Evolutionary conservation across 2,329 filamentous ascomycete genomes (phyloP).

Genomic region (Bipolaris bicolor): DNA sequence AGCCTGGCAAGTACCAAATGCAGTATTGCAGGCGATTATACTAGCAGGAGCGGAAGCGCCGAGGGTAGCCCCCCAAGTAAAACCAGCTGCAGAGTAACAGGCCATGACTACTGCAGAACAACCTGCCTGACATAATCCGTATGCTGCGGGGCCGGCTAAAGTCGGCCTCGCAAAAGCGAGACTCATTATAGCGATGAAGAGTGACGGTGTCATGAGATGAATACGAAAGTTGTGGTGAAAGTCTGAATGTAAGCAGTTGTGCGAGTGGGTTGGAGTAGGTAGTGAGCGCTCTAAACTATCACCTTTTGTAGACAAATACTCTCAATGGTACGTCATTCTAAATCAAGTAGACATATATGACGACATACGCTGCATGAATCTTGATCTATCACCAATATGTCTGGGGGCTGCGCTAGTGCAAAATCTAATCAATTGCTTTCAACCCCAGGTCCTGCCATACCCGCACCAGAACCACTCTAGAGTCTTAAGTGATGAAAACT

Average conservation of each 20-base stretch:
- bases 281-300: neutral
- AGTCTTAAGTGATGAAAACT: too few relatives aligned
- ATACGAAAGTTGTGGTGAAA: neutral
- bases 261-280: neutral
- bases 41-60: slow-evolving; percentile 50
- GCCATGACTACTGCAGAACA: slow-evolving; percentile 55
- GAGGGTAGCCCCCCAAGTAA: slow-evolving; percentile 51
- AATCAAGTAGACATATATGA: neutral
- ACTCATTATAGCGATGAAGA: neutral
- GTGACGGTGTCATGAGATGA: neutral
- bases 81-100: slow-evolving; percentile 55
- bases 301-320: neutral
- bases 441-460: neutral
- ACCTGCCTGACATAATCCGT: slow-evolving; percentile 57
- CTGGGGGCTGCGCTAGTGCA: neutral
- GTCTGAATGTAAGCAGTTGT: neutral
- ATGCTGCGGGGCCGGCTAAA: slow-evolving; percentile 45
- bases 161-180: neutral
- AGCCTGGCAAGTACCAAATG: slow-evolving; percentile 55
- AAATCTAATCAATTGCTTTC: neutral
- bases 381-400: neutral
- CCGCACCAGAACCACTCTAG: too few relatives aligned
- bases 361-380: neutral
- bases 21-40: slow-evolving; percentile 54
- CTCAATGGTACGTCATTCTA: neutral